Conservation (phyloP, 2,329 filamentous ascomycete genomes). For the Sclerotinia minor region DNA sequence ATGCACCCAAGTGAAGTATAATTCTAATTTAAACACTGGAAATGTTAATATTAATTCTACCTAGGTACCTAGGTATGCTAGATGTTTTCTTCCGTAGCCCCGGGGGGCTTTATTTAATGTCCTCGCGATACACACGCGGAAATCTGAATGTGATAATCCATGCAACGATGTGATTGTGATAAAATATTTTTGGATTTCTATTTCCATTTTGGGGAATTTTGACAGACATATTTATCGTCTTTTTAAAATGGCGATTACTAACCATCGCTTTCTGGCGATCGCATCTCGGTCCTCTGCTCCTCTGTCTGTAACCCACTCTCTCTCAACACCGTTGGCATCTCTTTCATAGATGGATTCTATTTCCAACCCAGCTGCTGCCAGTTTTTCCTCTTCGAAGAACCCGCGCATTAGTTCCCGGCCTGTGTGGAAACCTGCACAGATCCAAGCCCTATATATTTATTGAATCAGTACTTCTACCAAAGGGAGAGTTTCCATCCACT, state of each 20-base stretch:
- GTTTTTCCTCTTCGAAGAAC: constrained; percentile 58
- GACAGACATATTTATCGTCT: constrained; percentile 17
- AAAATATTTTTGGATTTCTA: neutral
- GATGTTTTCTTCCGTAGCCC: no score
- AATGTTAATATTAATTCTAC: no score
- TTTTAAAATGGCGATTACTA: constrained; percentile 59
- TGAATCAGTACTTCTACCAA: constrained; percentile 18
- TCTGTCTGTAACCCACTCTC: constrained; percentile 61
- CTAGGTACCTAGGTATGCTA: no score
- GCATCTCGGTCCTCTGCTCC: constrained; percentile 62
- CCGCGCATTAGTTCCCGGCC: constrained; percentile 63
- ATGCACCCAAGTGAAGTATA: no score
- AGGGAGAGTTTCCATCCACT: neutral
- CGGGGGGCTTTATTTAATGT: no score
- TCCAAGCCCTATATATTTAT: constrained; percentile 49
- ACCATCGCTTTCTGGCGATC: constrained; percentile 66
- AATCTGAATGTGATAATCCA: no score
- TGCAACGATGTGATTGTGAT: neutral
- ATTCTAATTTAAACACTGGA: no score
- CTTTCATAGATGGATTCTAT: constrained; percentile 68
- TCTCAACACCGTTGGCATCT: constrained; percentile 62
- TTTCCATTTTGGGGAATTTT: neutral
- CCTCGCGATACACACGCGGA: no score
- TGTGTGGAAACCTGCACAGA: constrained; percentile 73
- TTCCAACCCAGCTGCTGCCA: constrained; percentile 54